Percentiles rank a stretch among this genome's conserved stretches.
These are phyloP conservation scores for Pestalotiopsis sp. DNA, from an alignment of 2,329 filamentous ascomycete species.

Conservation along the genomic window DNA sequence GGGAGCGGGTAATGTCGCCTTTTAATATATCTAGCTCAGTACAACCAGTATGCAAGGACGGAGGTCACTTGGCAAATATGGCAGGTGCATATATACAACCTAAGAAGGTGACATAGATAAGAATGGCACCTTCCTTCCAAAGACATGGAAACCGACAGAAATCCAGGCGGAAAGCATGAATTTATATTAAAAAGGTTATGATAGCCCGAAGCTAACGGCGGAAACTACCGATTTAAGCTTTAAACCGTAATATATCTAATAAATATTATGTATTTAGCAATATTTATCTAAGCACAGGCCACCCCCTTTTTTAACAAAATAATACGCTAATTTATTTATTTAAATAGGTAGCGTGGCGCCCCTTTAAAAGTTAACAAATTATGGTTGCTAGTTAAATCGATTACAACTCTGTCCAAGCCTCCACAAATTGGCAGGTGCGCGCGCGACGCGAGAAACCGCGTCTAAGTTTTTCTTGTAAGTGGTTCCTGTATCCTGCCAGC, in stretches of 20 bases:
- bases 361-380: neutral
- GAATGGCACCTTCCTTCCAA: too few species aligned
- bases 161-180: neutral
- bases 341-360: neutral
- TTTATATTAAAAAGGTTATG: neutral
- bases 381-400: neutral
- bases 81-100: too few species aligned
- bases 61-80: too few species aligned
- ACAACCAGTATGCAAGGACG: too few species aligned
- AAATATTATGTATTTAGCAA: neutral
- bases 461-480: too few species aligned
- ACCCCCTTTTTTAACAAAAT: neutral
- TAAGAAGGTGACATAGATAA: too few species aligned
- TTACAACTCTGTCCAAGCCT: neutral
- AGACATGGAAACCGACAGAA: too few species aligned
- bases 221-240: neutral
- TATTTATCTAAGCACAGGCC: neutral
- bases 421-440: neutral
- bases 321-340: neutral
- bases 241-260: neutral
- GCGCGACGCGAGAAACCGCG: neutral
- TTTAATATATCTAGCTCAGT: too few species aligned
- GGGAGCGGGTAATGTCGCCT: too few species aligned
- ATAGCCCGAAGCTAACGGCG: neutral
- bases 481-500: too few species aligned